Percentiles rank a stretch among this genome's conserved stretches.
Conservation (phyloP, 164 flowering plant species). For the Santalum album region DNA sequence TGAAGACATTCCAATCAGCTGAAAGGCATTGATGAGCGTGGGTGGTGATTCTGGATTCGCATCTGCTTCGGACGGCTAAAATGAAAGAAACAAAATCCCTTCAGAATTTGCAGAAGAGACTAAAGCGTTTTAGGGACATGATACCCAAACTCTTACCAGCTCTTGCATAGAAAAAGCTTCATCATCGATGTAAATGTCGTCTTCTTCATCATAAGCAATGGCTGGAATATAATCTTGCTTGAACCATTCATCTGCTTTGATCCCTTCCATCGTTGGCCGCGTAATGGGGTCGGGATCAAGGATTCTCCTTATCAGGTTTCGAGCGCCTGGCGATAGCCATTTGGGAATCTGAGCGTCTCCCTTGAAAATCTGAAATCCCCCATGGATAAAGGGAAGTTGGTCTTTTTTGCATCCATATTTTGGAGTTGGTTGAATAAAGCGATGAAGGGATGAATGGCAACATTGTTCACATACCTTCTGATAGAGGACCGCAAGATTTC, state of each 20-base stretch:
- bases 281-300: slow-evolving; percentile 87
- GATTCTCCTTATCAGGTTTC: slow-evolving; percentile 57
- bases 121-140: too few species aligned
- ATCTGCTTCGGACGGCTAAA: slow-evolving; percentile 40
- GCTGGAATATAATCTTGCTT: slow-evolving; percentile 54
- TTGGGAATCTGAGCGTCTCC: slow-evolving; percentile 74
- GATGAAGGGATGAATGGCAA: not conserved
- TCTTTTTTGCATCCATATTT: not conserved
- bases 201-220: slow-evolving; percentile 57
- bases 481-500: slow-evolving; percentile 85
- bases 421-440: not conserved
- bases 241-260: slow-evolving; percentile 77
- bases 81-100: slow-evolving; percentile 3
- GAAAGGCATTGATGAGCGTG: slow-evolving; percentile 79
- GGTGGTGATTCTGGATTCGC: slow-evolving; percentile 44
- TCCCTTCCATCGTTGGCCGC: slow-evolving; percentile 58
- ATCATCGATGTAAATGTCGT: slow-evolving; percentile 36
- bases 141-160: slow-evolving; percentile 20
- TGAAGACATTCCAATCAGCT: slow-evolving; percentile 95
- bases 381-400: not conserved
- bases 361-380: slow-evolving; percentile 54
- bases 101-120: too few species aligned
- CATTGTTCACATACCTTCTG: slow-evolving; percentile 63
- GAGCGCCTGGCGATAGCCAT: slow-evolving; percentile 76
- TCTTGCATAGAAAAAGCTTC: slow-evolving; percentile 53